Base-by-base conservation (phyloP, 768 basidiomycete genomes). In the Strobilomyces echinocephalus region DNA sequence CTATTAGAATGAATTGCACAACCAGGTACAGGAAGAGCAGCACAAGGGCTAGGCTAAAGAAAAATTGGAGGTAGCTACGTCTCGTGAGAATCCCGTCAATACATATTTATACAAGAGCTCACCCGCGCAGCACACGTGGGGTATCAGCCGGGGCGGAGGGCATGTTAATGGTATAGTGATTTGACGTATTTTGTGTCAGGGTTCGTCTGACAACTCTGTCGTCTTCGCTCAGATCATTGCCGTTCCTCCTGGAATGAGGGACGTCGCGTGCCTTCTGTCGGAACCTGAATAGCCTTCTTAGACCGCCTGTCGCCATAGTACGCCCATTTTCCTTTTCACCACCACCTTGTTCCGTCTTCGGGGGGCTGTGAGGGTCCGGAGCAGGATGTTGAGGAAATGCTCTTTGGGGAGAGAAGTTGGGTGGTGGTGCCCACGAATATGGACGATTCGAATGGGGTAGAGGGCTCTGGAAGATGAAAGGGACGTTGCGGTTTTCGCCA, bases 91-190 rank as follows among this genome's bases (percentile, higher is more conserved):
- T 48, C 48, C 46, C 47, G 53, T 63, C 55, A 63, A 46, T 20
- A 51, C 40, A 36, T 48, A 47, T n/a, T 36, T 46, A 24, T 33
- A 33, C 56, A 48, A 48, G 14, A 24, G 30, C 86, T 65, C 60
- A 93, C 93, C 94, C 93, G 46, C 93, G 79, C 28, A 97, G 74
- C 50, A 94, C 73, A 70, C 92, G 91, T 20, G 95, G 95, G 34
- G 75, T 71, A 55, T 90, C 87, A 28, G 82, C 65, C 24, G 81
- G 70, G n/a, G 80, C 77, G 24, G 84, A 77, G 16, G 90, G 79
- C 73, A 92, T 76, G 70, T 92, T 90, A 54, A 92, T 76, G 3
- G 90, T 91, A 67, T 90, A 92, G 63, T 91, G 88, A 64, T 89
- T 84, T 44, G 85, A 83, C 34, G 79, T 87, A 55, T 77, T 84